Base-by-base conservation (phyloP, 495 filamentous ascomycete genomes). In the Aspergillus bertholletiae region DNA sequence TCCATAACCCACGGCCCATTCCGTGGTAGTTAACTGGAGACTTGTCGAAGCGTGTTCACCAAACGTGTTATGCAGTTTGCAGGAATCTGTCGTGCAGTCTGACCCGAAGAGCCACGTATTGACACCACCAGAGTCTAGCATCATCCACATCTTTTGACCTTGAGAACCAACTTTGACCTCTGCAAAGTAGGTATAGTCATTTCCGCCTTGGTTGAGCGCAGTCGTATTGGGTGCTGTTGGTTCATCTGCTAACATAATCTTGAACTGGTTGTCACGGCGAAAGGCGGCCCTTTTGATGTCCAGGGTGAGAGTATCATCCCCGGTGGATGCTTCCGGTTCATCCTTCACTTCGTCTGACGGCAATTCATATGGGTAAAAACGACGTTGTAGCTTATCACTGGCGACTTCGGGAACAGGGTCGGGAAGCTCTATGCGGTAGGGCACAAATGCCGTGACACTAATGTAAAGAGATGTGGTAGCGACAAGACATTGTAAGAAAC, bases 31-130 rank as follows among this genome's bases (percentile, higher is more conserved):
- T 15, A 69, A 60, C 46, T 80, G 58, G 43, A 83, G 79, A 26
- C 79, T 80, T 32, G 67, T 80, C 2, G 88, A 93, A 40, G 83
- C 75, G 2, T 69, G 63, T 1, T 74, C 61, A 27, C 85, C 84
- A 64, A 88, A 93, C 0, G 74, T 83, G 57, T 86, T 80, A 66
- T 94, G 90, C 41, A 69, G 66, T 26, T 62, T 58, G 60, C 90
- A 96, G 18, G 85, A 78, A 20, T 63, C 61, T 3, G 80, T 76
- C 18, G 67, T 76, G 72, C 90, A 96, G 30, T 76, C 64, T 11
- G 82, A 71, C 21, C 81, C 78, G 75, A 90, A 90, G 23, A 94
- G 79, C 90, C 90, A 96, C 9, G 84, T 88, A 60, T 85, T 86
- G 20, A 83, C 80, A 8, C 88, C 86, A 21, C 89, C 90, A 15